Conservation (phyloP, 495 filamentous ascomycete species). For the Acidomyces sp. region DNA sequence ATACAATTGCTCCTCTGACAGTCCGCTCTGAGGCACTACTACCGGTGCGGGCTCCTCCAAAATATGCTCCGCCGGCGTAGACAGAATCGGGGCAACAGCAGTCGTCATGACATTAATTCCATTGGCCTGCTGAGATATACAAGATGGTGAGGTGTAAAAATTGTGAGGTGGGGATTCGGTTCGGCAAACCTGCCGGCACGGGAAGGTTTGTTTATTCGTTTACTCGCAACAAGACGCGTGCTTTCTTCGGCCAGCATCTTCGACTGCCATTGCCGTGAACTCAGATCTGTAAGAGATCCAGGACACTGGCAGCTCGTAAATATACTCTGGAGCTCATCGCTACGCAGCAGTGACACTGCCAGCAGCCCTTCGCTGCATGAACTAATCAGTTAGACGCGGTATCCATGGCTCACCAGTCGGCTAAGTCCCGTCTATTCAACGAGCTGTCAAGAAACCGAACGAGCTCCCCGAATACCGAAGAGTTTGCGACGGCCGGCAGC, state of each 20-base stretch:
- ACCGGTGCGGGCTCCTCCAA: slow-evolving; percentile 46
- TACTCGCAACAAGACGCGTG: too few relatives aligned
- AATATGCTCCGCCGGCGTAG: slow-evolving; percentile 72
- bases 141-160: too few relatives aligned
- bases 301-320: too few relatives aligned
- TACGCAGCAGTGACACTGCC: slow-evolving; percentile 3
- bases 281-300: too few relatives aligned
- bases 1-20: slow-evolving; percentile 58
- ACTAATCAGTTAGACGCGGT: background rate
- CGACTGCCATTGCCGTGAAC: slow-evolving; percentile 1
- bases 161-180: too few relatives aligned
- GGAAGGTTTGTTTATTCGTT: slow-evolving; percentile 15
- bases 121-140: too few relatives aligned
- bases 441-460: slow-evolving; percentile 6
- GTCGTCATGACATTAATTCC: background rate
- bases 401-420: slow-evolving; percentile 2
- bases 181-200: too few relatives aligned
- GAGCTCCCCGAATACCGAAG: slow-evolving; percentile 8
- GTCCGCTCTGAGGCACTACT: slow-evolving; percentile 21
- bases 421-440: slow-evolving; percentile 12
- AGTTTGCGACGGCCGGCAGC: slow-evolving; percentile 8
- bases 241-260: slow-evolving; percentile 1
- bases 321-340: slow-evolving; percentile 3
- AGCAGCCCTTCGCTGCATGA: slow-evolving; percentile 1
- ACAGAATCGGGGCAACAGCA: slow-evolving; percentile 55